phyloP scores from a whole-genome alignment of 805 yeast species.

The Danielia reshetovae region DNA sequence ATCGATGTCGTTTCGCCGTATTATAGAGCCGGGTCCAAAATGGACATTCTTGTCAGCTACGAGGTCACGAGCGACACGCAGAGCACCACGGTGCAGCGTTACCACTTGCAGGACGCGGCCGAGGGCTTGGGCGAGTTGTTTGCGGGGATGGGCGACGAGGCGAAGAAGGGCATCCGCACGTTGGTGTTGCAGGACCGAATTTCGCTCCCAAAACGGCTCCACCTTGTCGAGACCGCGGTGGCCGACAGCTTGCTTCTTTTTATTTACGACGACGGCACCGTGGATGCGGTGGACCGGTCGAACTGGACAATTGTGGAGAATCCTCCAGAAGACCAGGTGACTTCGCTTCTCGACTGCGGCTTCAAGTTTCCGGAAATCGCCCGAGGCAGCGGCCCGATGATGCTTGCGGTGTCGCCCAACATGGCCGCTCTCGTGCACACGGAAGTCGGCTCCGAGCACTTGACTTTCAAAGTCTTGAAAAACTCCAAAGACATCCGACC shows the following conservation, averaged over 20 bases:
- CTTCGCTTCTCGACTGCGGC: conserved; percentile 51
- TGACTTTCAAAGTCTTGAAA: neutral
- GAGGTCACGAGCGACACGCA: conserved; percentile 13
- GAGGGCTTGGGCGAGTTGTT: conserved; percentile 28
- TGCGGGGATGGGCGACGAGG: conserved; percentile 24
- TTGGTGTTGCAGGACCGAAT: conserved; percentile 27
- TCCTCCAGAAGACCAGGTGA: conserved; percentile 17
- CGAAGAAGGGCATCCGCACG: neutral
- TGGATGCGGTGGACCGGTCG: conserved; percentile 43
- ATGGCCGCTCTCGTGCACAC: neutral
- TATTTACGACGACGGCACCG: conserved; percentile 38
- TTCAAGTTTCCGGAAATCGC: conserved; percentile 50
- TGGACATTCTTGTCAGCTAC: conserved; percentile 47
- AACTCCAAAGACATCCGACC: no score
- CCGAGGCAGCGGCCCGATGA: conserved; percentile 16
- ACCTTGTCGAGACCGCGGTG: conserved; percentile 29
- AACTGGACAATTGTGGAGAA: conserved; percentile 17
- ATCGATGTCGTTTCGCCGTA: conserved; percentile 46
- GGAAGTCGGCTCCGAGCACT: neutral
- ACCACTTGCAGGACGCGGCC: conserved; percentile 20
- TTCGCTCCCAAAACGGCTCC: conserved; percentile 22
- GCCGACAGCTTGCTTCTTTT: conserved; percentile 40
- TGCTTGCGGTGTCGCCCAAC: conserved; percentile 3
- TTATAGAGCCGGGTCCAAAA: conserved; percentile 34
- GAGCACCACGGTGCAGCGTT: conserved; percentile 25